A percentile compares a stretch with the other conserved stretches of the same genome.
Evolutionary conservation across 2,329 filamentous ascomycete species (phyloP).

Genomic region (Fusarium marasasianum): DNA sequence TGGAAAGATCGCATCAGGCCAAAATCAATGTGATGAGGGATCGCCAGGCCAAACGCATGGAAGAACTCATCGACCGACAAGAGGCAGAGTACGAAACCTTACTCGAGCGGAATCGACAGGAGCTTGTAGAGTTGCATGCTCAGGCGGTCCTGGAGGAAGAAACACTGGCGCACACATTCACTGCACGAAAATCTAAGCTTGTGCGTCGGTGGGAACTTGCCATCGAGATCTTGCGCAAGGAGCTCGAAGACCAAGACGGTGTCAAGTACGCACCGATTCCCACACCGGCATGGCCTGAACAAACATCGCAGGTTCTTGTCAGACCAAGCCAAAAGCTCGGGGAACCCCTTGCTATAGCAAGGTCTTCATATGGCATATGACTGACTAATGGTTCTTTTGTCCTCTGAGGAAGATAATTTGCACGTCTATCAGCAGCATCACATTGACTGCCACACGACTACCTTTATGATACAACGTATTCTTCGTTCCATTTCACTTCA

Average conservation of each 20-base stretch:
- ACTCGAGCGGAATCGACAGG: conserved; percentile 56
- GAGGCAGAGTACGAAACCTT: conserved; percentile 60
- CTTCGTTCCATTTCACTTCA: background rate
- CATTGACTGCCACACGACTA: background rate
- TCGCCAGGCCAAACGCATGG: conserved; percentile 68
- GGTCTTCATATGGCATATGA: no score
- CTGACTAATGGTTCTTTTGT: background rate
- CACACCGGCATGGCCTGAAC: conserved; percentile 47
- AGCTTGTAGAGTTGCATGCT: conserved; percentile 59
- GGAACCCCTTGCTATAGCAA: no score
- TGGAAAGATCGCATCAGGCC: conserved; percentile 66
- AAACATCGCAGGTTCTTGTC: background rate
- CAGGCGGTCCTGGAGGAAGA: conserved; percentile 62
- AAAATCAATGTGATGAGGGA: conserved; percentile 74
- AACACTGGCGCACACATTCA: conserved; percentile 55
- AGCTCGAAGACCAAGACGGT: conserved; percentile 58
- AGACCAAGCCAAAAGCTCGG: no score
- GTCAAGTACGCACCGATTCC: conserved; percentile 53
- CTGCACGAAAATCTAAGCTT: conserved; percentile 55
- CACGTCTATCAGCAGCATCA: background rate
- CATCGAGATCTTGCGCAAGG: conserved; percentile 62
- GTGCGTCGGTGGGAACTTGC: conserved; percentile 62
- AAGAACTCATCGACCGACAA: conserved; percentile 66
- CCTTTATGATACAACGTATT: background rate
- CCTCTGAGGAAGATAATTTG: background rate